Evolutionary conservation across 345 rosid species (phyloP).

Genomic region (Eucalyptus cladocalyx): DNA sequence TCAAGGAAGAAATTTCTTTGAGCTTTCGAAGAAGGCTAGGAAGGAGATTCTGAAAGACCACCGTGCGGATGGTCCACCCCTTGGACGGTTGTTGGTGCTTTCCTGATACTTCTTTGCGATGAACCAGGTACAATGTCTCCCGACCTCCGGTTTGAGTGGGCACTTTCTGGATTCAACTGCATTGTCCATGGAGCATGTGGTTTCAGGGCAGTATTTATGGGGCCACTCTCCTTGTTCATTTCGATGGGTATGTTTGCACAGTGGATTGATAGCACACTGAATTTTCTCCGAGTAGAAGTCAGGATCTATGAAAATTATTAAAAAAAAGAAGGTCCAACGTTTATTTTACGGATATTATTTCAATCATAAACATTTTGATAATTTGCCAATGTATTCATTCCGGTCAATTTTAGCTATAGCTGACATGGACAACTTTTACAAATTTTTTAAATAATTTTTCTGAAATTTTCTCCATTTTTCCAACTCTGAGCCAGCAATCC

Average conservation of each 20-base stretch:
- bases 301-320: no score
- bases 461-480: accelerated
- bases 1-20: background rate
- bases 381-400: accelerated
- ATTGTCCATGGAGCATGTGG: no score
- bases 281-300: no score
- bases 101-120: background rate
- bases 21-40: background rate
- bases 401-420: accelerated
- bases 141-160: background rate
- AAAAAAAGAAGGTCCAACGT: accelerated
- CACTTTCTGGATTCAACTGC: background rate
- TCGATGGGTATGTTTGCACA: background rate
- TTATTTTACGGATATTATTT: accelerated
- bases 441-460: no score
- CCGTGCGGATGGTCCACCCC: accelerated
- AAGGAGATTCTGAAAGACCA: no score
- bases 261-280: accelerated
- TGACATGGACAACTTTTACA: accelerated
- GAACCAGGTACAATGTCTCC: accelerated
- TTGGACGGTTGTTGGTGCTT: background rate
- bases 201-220: background rate
- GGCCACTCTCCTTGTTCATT: background rate
- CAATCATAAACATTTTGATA: background rate
- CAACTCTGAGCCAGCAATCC: background rate